Base-by-base conservation (phyloP, 202 grass and related monocot species). In the Elaeis oleifera region DNA sequence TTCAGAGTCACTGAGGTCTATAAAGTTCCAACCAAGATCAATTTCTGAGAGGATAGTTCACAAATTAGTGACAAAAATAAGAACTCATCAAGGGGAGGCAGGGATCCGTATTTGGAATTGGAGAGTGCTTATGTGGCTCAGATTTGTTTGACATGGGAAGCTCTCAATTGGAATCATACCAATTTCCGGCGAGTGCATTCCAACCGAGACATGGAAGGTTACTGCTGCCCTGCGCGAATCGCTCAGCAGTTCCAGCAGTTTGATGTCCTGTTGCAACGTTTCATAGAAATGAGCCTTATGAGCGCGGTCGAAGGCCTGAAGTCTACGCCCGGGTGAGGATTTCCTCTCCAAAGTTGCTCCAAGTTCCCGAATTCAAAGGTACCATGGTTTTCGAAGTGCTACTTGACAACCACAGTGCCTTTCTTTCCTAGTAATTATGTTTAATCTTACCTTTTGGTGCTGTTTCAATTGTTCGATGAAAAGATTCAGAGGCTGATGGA, bases 231-330 rank as follows among this genome's bases (percentile, higher is more conserved):
- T 53, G 88, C 82, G 27, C 58, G 77, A 22, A 74, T 86, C 6
- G 94, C 88, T 9, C 92, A 92, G 75, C 84, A 89, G 79, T 92
- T 97, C 71, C 92, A 97, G 69, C 88, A 91, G 58, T 97, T 92
- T 17, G 79, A 92, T 82, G 88, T 92, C 54, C 64, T 97, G 9
- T 60, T 97, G 4, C 80, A 89, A 67, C 82, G 94, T 15, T 97
- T 97, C 80, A 71, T 92, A 23, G 88, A 97, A 97, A 84, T 53
- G 94, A 97, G 78, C 79, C 88, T 0, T 89, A 74, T 49, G 84
- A 89, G 74, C 29, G 16, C n/a, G 88, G 88, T 1, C 65, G 80
- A 4, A 72, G 94, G 0, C 82, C 94, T 0, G 84, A 92, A 79
- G 65, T 97, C 3, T 97, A 89, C 68, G 94, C 88, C 18, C 22